These are phyloP conservation scores for Naganishia cerealis DNA, from an alignment of 1,284 basidiomycete species.

Conservation along the genomic window DNA sequence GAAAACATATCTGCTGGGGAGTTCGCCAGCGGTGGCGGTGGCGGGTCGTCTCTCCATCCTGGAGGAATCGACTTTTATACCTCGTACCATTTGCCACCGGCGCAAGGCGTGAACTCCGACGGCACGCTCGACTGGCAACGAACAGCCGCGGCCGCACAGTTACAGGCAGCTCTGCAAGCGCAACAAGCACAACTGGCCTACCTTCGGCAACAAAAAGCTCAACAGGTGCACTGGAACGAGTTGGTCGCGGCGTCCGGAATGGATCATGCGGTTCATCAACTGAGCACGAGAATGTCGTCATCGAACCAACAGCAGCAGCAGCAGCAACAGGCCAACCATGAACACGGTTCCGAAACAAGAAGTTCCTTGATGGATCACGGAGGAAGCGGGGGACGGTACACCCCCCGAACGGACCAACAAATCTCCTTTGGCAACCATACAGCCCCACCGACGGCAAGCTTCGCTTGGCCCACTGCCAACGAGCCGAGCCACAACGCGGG, in stretches of 20 bases:
- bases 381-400: background rate
- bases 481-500: background rate
- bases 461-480: background rate
- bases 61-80: slow-evolving; percentile 26
- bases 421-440: background rate
- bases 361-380: background rate
- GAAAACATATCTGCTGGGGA: slow-evolving; percentile 24
- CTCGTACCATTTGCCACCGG: slow-evolving; percentile 26
- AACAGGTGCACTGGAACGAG: slow-evolving; percentile 33
- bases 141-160: slow-evolving; percentile 29
- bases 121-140: slow-evolving; percentile 31
- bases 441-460: background rate
- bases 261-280: slow-evolving; percentile 19
- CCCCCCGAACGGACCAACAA: background rate
- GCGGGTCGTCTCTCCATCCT: background rate
- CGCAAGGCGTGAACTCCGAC: slow-evolving; percentile 28
- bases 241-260: slow-evolving; percentile 19
- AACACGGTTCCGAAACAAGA: background rate
- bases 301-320: background rate
- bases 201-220: slow-evolving; percentile 29
- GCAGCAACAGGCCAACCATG: background rate
- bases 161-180: slow-evolving; percentile 32
- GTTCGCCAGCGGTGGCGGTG: background rate
- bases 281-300: slow-evolving; percentile 2
- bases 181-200: slow-evolving; percentile 33